Percentiles rank a stretch among this genome's conserved stretches.
phyloP scores from a whole-genome alignment of 148 eudicot genomes.

The Spergularia marina region DNA sequence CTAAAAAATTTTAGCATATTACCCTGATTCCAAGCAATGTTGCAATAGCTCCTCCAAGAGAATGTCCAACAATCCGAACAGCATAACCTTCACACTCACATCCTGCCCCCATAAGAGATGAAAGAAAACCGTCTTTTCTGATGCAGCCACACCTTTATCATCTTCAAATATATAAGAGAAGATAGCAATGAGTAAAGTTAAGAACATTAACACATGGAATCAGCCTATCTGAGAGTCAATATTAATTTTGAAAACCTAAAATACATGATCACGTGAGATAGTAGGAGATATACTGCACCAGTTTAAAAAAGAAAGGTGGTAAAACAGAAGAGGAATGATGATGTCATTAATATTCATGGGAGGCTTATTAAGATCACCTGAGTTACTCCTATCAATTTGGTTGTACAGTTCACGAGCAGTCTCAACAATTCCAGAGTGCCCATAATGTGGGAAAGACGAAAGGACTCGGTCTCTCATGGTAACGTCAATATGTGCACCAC shows the following conservation, averaged over 20 bases:
- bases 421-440: slow-evolving; percentile 72
- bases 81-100: slow-evolving; percentile 73
- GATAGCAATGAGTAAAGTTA: not conserved
- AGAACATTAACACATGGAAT: slow-evolving; percentile 1
- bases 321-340: not conserved
- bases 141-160: slow-evolving; percentile 30
- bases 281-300: too few relatives aligned
- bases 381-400: slow-evolving; percentile 60
- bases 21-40: slow-evolving; percentile 69
- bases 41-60: slow-evolving; percentile 84
- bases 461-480: slow-evolving; percentile 32
- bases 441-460: slow-evolving; percentile 62
- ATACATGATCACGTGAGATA: too few relatives aligned
- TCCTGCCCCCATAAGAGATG: slow-evolving; percentile 63
- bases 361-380: slow-evolving; percentile 25
- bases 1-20: slow-evolving; percentile 22
- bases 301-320: too few relatives aligned
- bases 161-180: slow-evolving; percentile 16
- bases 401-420: slow-evolving; percentile 70
- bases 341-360: not conserved
- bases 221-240: too few relatives aligned
- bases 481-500: slow-evolving; percentile 37
- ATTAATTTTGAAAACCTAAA: too few relatives aligned
- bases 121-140: slow-evolving; percentile 59
- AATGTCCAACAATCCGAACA: slow-evolving; percentile 72